Evolutionary conservation across 306 rosid species (phyloP), one percentile per base, ranked within the genome.

Genomic region (Herpetospermum pedunculosum): DNA sequence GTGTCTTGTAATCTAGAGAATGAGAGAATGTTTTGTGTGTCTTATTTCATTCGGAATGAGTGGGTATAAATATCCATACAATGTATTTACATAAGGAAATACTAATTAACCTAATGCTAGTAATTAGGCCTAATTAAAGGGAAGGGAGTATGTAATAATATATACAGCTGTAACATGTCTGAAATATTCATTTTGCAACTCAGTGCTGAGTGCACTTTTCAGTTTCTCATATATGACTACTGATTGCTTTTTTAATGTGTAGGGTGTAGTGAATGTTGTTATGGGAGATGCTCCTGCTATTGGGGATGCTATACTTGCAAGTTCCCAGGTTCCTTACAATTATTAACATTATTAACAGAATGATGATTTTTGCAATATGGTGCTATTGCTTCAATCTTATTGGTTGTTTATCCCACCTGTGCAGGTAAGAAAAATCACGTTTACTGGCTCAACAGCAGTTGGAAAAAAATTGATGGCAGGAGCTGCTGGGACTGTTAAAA

Each of bases 401-500:
- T 71, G 34, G 53, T 52, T n/a, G n/a, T n/a, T 21, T 46, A 32
- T 77, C 28, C 37, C 70, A 78, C 71, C 76, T 75, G 43, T 85
- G 60, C 85, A 94, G 99, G 99, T 94, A 54, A 81, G 96, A 80
- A 94, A 91, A 84, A 91, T 94, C 85, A 88, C 99, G 29, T 94
- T 94, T 83, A 94, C 99, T 8, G 97, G 99, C 73, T 94, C 97
- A 62, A 94, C 99, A 23, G 92, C 97, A 72, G 97, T 94, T 74
- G 99, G 99, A 59, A 94, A 94, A 86, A 94, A 91, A 80, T 83
- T 91, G 83, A 89, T 94, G 99, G 96, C 95, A 14, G 96, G 99
- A 71, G 92, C 99, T 59, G 97, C 96, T 21, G 87, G 73, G 79
- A 94, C 97, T 6, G 99, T 94, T 73, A 94, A 94, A 87, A 91